These are phyloP conservation scores for Coniochaeta ligniaria DNA, from an alignment of 2,329 filamentous ascomycete genomes.

Conservation along the genomic window DNA sequence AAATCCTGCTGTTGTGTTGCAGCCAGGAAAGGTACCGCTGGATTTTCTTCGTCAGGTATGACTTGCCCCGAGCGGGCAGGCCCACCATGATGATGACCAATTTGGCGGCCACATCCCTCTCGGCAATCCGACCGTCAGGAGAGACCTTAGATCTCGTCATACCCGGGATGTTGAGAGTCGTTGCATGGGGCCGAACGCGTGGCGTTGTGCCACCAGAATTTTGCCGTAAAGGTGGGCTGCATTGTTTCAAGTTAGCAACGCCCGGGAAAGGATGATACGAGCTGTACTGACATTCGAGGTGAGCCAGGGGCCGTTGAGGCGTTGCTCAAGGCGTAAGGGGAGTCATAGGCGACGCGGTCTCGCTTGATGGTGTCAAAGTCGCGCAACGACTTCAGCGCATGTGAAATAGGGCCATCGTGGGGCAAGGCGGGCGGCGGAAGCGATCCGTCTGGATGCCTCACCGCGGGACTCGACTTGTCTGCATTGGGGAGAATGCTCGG, in stretches of 20 bases:
- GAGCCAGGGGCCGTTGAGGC: conserved; percentile 52
- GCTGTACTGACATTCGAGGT: conserved; percentile 44
- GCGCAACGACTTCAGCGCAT: conserved; percentile 29
- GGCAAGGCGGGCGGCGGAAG: conserved; percentile 15
- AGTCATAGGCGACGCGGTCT: conserved; percentile 36
- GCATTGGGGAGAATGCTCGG: conserved; percentile 13
- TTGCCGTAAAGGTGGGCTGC: conserved; percentile 60
- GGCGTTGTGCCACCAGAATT: conserved; percentile 74
- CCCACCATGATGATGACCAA: conserved; percentile 98
- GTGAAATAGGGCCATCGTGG: conserved; percentile 14
- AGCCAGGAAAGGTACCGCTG: conserved; percentile 94
- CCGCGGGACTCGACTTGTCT: conserved; percentile 3
- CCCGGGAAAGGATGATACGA: conserved; percentile 9
- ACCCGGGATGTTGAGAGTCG: conserved; percentile 92
- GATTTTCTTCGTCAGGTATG: conserved; percentile 98
- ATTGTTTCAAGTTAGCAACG: conserved; percentile 13
- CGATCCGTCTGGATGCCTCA: conserved; percentile 5
- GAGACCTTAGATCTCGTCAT: conserved; percentile 94
- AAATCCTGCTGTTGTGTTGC: conserved; percentile 91
- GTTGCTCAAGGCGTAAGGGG: conserved; percentile 48
- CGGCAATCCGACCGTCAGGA: conserved; percentile 88
- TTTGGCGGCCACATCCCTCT: conserved; percentile 92
- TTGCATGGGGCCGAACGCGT: conserved; percentile 72
- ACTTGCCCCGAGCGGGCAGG: conserved; percentile 89
- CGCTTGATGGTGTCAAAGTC: conserved; percentile 26